Evolutionary conservation across 116 monocot species (phyloP).

Genomic region (Papilionanthe hybrid): DNA sequence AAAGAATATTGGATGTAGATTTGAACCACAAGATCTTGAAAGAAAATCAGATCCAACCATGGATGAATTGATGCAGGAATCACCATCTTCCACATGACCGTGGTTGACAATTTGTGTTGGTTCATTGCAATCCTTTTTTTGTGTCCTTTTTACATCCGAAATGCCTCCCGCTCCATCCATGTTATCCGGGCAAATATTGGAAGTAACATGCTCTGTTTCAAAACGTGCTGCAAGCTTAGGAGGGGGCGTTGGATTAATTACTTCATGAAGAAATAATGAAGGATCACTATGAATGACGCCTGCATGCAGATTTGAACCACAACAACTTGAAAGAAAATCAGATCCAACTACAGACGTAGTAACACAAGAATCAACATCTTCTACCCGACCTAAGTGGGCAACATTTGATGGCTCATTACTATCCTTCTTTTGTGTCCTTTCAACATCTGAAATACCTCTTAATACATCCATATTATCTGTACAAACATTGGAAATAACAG

Average conservation of each 20-base stretch:
- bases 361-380: conserved; percentile 8
- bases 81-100: conserved; percentile 12
- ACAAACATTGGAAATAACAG: conserved; percentile 2
- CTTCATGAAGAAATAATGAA: conserved; percentile 3
- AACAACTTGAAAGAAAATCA: conserved; percentile 24
- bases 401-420: conserved; percentile 7
- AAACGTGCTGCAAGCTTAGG: neutral
- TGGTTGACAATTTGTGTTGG: conserved; percentile 9
- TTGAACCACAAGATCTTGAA: conserved; percentile 27
- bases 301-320: conserved; percentile 22
- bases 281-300: neutral
- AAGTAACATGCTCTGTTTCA: conserved; percentile 4
- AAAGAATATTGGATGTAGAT: conserved; percentile 10
- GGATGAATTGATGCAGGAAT: conserved; percentile 1
- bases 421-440: conserved; percentile 8
- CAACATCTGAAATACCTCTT: neutral
- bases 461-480: conserved; percentile 14
- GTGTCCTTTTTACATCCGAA: neutral
- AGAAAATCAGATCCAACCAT: conserved; percentile 14
- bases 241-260: neutral
- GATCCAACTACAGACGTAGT: conserved; percentile 6
- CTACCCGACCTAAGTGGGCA: conserved; percentile 11
- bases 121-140: conserved; percentile 13
- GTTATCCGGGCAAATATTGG: conserved; percentile 8
- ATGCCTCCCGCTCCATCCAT: conserved; percentile 2